These are phyloP conservation scores for Anthracocystis panici-leucophaei DNA, from an alignment of 1,284 basidiomycete species.

Conservation along the genomic window DNA sequence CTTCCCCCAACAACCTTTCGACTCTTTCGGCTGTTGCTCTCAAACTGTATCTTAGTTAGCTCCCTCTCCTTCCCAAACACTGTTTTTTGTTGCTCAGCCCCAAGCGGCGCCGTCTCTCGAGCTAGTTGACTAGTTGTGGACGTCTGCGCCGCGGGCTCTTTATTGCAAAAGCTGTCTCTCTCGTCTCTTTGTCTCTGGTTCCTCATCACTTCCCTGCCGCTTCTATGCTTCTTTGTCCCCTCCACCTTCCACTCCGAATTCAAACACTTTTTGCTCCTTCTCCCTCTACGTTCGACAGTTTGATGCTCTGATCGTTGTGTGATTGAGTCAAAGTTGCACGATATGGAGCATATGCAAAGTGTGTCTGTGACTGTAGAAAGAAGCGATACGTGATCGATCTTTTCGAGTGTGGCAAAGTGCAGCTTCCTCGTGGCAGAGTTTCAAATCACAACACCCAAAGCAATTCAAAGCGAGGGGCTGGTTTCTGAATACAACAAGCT, in stretches of 20 bases:
- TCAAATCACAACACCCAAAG: neutral
- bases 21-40: neutral
- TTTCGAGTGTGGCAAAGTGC: constrained; percentile 1
- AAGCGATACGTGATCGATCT: constrained; percentile 6
- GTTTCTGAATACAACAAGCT: neutral
- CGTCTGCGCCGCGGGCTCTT: constrained; percentile 29
- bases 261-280: neutral
- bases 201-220: neutral
- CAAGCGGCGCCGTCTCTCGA: constrained; percentile 44
- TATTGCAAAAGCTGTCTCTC: neutral
- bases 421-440: neutral
- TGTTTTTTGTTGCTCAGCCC: neutral
- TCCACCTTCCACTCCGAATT: neutral
- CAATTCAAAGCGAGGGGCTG: no score
- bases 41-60: constrained; percentile 43
- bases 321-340: neutral
- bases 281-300: neutral
- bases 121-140: constrained; percentile 17
- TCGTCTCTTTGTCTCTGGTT: neutral
- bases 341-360: neutral
- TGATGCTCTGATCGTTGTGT: neutral
- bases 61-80: neutral
- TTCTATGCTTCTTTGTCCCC: no score
- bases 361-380: neutral
- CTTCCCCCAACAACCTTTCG: neutral